phyloP scores from a whole-genome alignment of 257 asterid species.

The Phtheirospermum japonicum region DNA sequence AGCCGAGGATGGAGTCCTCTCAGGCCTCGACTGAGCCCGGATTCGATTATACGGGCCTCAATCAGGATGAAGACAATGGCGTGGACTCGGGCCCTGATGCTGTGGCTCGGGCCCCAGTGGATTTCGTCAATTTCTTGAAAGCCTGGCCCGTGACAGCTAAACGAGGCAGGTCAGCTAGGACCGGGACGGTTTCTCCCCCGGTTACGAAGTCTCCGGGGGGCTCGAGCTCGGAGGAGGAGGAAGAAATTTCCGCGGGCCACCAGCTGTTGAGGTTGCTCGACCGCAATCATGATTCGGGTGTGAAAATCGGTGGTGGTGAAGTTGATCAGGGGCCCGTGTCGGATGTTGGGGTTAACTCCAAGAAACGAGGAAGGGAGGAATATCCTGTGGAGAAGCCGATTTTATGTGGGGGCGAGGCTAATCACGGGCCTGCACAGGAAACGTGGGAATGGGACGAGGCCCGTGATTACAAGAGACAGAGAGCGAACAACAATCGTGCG shows the following conservation, averaged over 20 bases:
- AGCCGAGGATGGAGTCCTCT: not conserved
- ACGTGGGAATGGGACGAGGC: not conserved
- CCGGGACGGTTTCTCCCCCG: not conserved
- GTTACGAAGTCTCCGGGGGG: not conserved
- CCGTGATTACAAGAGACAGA: not conserved
- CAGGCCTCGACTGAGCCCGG: not conserved
- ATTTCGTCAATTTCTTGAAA: conserved; percentile 14
- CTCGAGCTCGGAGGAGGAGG: not conserved
- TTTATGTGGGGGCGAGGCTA: not conserved
- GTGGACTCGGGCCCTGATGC: not conserved
- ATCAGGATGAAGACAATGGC: not conserved
- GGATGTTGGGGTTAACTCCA: not conserved
- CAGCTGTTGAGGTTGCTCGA: conserved; percentile 30
- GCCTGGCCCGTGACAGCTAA: conserved; percentile 36
- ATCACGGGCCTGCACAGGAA: conserved; percentile 4
- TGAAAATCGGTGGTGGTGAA: not conserved
- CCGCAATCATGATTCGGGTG: not conserved
- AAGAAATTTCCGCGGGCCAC: conserved; percentile 16
- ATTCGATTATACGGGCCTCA: not conserved
- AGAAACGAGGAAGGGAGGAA: not conserved
- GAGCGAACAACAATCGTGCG: not conserved
- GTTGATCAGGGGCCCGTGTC: not conserved
- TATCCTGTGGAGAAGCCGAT: too few relatives aligned
- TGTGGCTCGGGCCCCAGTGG: not conserved
- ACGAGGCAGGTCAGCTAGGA: conserved; percentile 18